Conservation (phyloP, 495 filamentous ascomycete species). For the Alectoria sarmentosa region DNA sequence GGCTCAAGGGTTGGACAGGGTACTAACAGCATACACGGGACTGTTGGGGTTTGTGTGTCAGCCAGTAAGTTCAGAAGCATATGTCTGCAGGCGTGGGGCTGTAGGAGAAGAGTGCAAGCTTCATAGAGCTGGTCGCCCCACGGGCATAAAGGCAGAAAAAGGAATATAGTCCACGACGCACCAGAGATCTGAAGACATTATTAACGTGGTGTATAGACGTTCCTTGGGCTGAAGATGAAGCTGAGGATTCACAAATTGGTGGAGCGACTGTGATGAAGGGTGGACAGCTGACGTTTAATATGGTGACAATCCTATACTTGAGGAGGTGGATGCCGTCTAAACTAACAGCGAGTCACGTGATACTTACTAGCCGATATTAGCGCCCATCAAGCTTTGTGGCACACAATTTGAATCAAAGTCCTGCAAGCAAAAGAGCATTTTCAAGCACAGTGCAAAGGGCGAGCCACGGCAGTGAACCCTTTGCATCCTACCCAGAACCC, state of each 20-base stretch:
- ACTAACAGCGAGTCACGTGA: background rate
- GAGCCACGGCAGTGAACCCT: constrained; percentile 61
- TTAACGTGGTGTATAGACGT: constrained; percentile 27
- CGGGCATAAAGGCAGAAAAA: constrained; percentile 26
- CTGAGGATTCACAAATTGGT: background rate
- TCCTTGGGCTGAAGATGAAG: background rate
- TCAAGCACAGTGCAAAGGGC: constrained; percentile 34
- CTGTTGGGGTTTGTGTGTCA: constrained; percentile 38
- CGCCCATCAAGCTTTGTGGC: background rate
- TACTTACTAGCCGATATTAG: background rate
- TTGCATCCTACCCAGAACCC: constrained; percentile 13
- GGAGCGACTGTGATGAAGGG: background rate
- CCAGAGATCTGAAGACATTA: constrained; percentile 61
- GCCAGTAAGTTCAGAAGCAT: constrained; percentile 1
- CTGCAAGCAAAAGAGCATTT: constrained; percentile 7
- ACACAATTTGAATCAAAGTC: too few relatives aligned
- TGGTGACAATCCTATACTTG: constrained; percentile 14
- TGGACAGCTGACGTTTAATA: constrained; percentile 6
- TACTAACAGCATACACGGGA: constrained; percentile 98
- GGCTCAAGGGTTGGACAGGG: constrained; percentile 19
- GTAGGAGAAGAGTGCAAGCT: constrained; percentile 4
- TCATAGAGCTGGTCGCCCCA: constrained; percentile 10
- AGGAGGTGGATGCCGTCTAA: constrained; percentile 8
- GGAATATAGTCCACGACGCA: constrained; percentile 39
- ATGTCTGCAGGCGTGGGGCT: constrained; percentile 15